These are phyloP conservation scores for Stevia rebaudiana DNA, from an alignment of 140 eudicot genomes.

Conservation along the genomic window DNA sequence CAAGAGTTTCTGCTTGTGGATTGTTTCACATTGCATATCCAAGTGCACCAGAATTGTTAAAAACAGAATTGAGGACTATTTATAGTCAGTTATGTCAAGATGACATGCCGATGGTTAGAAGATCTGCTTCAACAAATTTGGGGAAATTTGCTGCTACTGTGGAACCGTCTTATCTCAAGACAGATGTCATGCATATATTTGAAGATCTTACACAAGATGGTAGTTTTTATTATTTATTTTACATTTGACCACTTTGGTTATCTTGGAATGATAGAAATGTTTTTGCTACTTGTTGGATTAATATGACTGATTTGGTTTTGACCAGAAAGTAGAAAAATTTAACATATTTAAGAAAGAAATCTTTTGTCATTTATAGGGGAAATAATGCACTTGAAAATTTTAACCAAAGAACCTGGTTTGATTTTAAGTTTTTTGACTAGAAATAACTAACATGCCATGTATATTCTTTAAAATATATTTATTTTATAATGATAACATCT, in stretches of 20 bases:
- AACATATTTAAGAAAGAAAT: not conserved
- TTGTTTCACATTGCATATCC: constrained; percentile 93
- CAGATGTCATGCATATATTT: constrained; percentile 87
- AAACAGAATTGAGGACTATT: constrained; percentile 80
- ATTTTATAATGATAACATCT: not conserved
- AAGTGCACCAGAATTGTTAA: constrained; percentile 81
- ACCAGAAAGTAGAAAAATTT: not conserved
- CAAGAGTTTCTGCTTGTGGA: constrained; percentile 98
- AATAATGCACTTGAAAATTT: not conserved
- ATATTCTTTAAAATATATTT: not conserved
- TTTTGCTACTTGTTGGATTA: not conserved
- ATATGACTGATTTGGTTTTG: not conserved
- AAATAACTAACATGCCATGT: not conserved
- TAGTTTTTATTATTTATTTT: constrained; percentile 14
- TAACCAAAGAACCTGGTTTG: not conserved
- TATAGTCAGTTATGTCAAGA: constrained; percentile 96
- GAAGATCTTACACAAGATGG: constrained; percentile 98
- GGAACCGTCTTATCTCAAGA: constrained; percentile 83
- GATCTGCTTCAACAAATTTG: constrained; percentile 93
- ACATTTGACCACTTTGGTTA: not conserved
- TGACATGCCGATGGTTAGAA: constrained; percentile 99
- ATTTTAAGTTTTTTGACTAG: not conserved
- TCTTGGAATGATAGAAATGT: not conserved
- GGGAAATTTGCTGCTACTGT: constrained; percentile 99
- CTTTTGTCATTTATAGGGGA: not conserved